A percentile compares a stretch with the other conserved stretches of the same genome.
Conservation (phyloP, 2,329 filamentous ascomycete species). For the Sclerotinia subarctica region DNA sequence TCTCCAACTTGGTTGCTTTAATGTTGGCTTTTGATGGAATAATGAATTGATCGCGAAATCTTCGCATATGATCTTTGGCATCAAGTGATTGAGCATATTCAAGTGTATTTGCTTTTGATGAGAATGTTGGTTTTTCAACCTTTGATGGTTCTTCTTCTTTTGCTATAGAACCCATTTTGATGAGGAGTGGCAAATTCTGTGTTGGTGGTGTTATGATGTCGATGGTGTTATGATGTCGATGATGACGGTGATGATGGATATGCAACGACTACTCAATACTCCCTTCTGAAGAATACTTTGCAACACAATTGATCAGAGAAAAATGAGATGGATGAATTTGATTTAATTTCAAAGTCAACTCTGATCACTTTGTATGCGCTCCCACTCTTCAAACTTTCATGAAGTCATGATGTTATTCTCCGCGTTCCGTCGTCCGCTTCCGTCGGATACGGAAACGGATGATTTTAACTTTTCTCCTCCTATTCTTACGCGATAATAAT, state of each 20-base stretch:
- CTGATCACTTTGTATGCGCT: conserved; percentile 16
- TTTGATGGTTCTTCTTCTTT: conserved; percentile 23
- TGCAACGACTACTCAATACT: background rate
- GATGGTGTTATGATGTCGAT: background rate
- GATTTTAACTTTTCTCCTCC: background rate
- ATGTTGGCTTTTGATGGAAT: conserved; percentile 73
- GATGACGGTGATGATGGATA: background rate
- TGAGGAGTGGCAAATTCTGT: background rate
- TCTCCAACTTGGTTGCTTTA: conserved; percentile 52
- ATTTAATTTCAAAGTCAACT: background rate
- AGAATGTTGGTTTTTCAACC: conserved; percentile 43
- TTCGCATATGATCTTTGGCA: conserved; percentile 55
- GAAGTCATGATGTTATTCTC: background rate
- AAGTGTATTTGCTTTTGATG: conserved; percentile 44
- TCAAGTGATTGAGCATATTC: conserved; percentile 56
- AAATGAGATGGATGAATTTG: background rate
- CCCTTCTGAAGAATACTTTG: background rate
- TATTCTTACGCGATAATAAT: conserved; percentile 16
- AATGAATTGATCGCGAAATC: conserved; percentile 68
- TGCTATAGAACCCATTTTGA: conserved; percentile 34
- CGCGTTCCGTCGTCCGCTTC: conserved; percentile 19
- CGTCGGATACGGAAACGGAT: background rate
- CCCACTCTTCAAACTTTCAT: background rate
- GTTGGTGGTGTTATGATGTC: conserved; percentile 1
- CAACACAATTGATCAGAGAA: background rate